Evolutionary conservation across 257 asterid genomes (phyloP).

Genomic region (Ligustrum vulgare): DNA sequence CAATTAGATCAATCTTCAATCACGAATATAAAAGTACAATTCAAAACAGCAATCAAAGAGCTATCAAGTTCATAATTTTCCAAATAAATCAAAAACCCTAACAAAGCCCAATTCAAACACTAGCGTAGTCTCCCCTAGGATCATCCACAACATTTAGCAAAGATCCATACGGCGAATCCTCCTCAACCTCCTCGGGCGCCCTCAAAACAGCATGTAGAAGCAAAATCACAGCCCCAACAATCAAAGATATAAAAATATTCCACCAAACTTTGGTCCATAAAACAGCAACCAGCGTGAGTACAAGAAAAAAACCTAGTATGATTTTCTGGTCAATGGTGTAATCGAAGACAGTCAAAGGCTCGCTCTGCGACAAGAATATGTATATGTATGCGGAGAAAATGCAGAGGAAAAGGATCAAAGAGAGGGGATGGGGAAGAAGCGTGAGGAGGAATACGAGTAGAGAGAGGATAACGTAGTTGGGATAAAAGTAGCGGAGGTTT

Average conservation of each 20-base stretch:
- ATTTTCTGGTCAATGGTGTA: conserved; percentile 55
- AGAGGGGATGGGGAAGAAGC: conserved; percentile 67
- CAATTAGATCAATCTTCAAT: not conserved
- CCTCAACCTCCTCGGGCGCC: conserved; percentile 75
- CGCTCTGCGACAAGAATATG: conserved; percentile 45
- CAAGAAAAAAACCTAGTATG: conserved; percentile 45
- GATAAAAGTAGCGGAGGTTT: conserved; percentile 69
- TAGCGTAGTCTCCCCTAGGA: conserved; percentile 71
- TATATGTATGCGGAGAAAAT: conserved; percentile 49
- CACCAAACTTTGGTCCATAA: conserved; percentile 63
- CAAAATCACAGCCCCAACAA: conserved; percentile 50
- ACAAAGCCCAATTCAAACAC: conserved; percentile 47
- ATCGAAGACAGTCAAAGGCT: conserved; percentile 54
- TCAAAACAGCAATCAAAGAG: conserved; percentile 1
- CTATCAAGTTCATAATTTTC: not conserved
- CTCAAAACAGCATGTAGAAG: conserved; percentile 66
- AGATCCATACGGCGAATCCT: conserved; percentile 80
- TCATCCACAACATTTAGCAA: conserved; percentile 73
- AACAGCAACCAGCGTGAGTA: conserved; percentile 52
- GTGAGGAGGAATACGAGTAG: conserved; percentile 54
- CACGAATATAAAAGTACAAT: not conserved
- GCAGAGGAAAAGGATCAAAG: conserved; percentile 63
- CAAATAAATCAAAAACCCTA: not conserved
- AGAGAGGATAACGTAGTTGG: conserved; percentile 61
- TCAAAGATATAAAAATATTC: conserved; percentile 46